A percentile compares a stretch with the other conserved stretches of the same genome.
Conservation (phyloP, 2,329 filamentous ascomycete species). For the Penicillium occitanis region DNA sequence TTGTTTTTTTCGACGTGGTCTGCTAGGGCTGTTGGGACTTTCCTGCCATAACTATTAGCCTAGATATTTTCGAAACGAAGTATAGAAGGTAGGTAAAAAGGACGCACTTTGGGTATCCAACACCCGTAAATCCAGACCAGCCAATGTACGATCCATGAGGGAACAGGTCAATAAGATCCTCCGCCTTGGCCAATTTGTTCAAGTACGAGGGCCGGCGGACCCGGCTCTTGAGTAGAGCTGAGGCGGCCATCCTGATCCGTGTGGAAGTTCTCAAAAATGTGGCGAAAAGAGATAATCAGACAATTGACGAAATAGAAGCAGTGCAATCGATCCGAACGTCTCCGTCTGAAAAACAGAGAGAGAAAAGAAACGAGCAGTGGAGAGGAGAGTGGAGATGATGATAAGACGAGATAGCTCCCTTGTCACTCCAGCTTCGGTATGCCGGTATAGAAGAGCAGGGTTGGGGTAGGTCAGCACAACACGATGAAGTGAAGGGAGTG, state of each 20-base stretch:
- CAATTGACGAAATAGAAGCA: background rate
- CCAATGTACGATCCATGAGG: conserved; percentile 84
- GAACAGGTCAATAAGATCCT: conserved; percentile 78
- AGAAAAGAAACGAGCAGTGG: background rate
- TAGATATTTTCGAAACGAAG: background rate
- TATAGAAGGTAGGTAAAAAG: background rate
- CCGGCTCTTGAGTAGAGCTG: conserved; percentile 72
- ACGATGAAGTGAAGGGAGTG: background rate
- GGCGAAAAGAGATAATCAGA: background rate
- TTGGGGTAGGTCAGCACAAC: background rate
- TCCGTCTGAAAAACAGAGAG: background rate
- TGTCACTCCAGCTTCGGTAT: background rate
- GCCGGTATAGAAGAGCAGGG: background rate
- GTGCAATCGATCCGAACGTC: background rate
- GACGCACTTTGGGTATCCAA: conserved; percentile 80
- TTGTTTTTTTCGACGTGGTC: conserved; percentile 87
- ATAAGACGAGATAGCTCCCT: background rate
- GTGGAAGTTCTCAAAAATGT: background rate
- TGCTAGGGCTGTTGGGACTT: conserved; percentile 77
- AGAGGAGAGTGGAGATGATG: background rate
- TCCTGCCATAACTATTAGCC: conserved; percentile 52
- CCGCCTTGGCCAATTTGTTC: conserved; percentile 73
- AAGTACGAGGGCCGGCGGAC: conserved; percentile 74
- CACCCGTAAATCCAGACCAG: conserved; percentile 88
- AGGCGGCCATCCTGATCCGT: conserved; percentile 53